These are phyloP conservation scores for Thermothielavioides terrestris DNA, from an alignment of 495 filamentous ascomycete species.

Conservation along the genomic window DNA sequence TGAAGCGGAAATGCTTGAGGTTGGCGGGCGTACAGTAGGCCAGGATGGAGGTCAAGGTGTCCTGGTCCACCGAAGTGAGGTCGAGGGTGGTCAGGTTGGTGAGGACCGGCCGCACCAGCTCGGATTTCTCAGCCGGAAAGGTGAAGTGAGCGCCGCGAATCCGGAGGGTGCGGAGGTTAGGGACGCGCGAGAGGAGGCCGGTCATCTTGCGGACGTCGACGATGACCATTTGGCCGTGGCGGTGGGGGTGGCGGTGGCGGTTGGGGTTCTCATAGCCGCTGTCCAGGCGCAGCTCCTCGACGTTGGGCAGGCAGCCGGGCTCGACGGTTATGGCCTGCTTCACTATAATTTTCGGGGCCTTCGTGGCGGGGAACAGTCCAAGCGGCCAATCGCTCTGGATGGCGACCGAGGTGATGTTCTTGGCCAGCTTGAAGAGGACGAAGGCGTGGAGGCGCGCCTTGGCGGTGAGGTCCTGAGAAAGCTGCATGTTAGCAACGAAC, in stretches of 20 bases:
- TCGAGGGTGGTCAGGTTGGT: neutral
- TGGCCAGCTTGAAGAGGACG: neutral
- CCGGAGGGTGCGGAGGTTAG: neutral
- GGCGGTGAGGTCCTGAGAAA: neutral
- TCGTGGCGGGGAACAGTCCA: neutral
- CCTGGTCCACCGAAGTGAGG: neutral
- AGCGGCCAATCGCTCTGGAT: slow-evolving; percentile 2
- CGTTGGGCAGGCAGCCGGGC: neutral
- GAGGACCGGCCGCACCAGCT: neutral
- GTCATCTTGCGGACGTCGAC: neutral
- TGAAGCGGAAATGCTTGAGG: neutral
- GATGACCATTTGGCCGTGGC: neutral
- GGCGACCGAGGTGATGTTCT: neutral
- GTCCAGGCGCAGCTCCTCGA: neutral
- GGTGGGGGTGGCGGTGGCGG: neutral
- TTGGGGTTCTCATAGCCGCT: neutral
- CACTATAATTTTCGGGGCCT: neutral
- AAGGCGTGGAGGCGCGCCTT: neutral
- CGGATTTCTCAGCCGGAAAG: neutral
- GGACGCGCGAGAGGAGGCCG: neutral
- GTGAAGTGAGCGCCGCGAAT: neutral
- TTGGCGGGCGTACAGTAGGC: neutral
- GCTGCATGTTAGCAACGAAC: too few relatives aligned
- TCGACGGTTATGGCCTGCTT: neutral
- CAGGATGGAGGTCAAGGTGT: neutral